These are phyloP conservation scores for Scenedesmus sp. DNA, from an alignment of 163 green algal genomes.

Conservation along the genomic window DNA sequence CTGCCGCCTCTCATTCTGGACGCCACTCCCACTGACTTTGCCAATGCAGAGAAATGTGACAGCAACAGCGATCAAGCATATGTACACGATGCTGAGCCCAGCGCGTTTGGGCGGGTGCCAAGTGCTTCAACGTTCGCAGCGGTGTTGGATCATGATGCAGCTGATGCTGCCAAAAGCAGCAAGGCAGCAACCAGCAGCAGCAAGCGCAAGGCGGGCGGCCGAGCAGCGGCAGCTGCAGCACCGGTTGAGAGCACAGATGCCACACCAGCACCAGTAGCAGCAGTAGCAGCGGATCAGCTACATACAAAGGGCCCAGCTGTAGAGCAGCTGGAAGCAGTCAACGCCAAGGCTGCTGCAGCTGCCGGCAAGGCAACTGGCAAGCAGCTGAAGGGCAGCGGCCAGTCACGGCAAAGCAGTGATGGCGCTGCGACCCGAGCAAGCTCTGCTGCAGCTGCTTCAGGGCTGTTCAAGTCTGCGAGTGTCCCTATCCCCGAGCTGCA, in stretches of 20 bases:
- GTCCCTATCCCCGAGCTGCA: neutral
- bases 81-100: neutral
- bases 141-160: neutral
- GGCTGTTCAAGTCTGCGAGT: neutral
- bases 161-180: neutral
- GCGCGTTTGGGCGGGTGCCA: neutral
- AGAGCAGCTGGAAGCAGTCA: neutral
- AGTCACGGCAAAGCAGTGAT: neutral
- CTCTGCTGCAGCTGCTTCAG: neutral
- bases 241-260: neutral
- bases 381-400: neutral
- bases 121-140: neutral
- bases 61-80: neutral
- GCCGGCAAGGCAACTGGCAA: neutral
- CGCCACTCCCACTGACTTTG: neutral
- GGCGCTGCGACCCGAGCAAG: neutral
- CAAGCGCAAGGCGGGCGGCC: neutral
- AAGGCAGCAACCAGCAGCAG: slow-evolving; percentile 19
- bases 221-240: slow-evolving; percentile 1
- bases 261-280: neutral
- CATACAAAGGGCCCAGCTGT: neutral
- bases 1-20: neutral
- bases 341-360: neutral
- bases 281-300: slow-evolving; percentile 19
- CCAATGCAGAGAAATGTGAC: neutral